Evolutionary conservation across 495 filamentous ascomycete genomes (phyloP).

Genomic region (Aspergillus homomorphus): DNA sequence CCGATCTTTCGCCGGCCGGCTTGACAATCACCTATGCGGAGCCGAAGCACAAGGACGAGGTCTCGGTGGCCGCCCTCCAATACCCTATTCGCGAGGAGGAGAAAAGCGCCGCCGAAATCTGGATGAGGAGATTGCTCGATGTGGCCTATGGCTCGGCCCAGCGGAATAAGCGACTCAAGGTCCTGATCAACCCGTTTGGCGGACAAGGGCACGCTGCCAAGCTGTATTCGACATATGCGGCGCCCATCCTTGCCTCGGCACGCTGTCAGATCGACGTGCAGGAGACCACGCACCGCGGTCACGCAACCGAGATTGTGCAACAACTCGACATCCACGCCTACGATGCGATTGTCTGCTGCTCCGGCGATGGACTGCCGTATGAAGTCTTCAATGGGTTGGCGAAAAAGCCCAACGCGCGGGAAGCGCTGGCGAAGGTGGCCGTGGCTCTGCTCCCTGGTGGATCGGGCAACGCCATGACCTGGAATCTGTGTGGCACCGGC

Average conservation of each 20-base stretch:
- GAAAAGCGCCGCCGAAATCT: slow-evolving; percentile 49
- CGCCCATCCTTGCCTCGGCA: slow-evolving; percentile 81
- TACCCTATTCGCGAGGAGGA: slow-evolving; percentile 58
- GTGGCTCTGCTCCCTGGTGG: slow-evolving; percentile 90
- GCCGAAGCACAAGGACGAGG: slow-evolving; percentile 49
- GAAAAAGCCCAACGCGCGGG: slow-evolving; percentile 67
- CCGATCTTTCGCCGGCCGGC: slow-evolving; percentile 56
- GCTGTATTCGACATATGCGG: slow-evolving; percentile 71
- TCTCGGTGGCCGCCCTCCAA: slow-evolving; percentile 55
- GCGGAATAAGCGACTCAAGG: slow-evolving; percentile 71
- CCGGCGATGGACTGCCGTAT: slow-evolving; percentile 86
- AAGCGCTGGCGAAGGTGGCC: slow-evolving; percentile 74
- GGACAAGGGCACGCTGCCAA: slow-evolving; percentile 75
- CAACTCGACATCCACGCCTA: slow-evolving; percentile 74
- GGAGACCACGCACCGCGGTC: slow-evolving; percentile 65
- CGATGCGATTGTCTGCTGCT: slow-evolving; percentile 84
- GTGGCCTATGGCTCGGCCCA: slow-evolving; percentile 71
- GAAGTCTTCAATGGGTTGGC: slow-evolving; percentile 94
- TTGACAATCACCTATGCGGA: slow-evolving; percentile 75
- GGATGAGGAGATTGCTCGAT: slow-evolving; percentile 61
- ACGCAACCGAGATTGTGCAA: slow-evolving; percentile 76
- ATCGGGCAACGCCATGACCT: slow-evolving; percentile 89
- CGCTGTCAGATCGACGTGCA: slow-evolving; percentile 74
- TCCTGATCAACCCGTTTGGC: slow-evolving; percentile 87
- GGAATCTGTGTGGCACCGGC: slow-evolving; percentile 81